phyloP scores from a whole-genome alignment of 805 yeast genomes.

The Isabelozyma rhagii region DNA sequence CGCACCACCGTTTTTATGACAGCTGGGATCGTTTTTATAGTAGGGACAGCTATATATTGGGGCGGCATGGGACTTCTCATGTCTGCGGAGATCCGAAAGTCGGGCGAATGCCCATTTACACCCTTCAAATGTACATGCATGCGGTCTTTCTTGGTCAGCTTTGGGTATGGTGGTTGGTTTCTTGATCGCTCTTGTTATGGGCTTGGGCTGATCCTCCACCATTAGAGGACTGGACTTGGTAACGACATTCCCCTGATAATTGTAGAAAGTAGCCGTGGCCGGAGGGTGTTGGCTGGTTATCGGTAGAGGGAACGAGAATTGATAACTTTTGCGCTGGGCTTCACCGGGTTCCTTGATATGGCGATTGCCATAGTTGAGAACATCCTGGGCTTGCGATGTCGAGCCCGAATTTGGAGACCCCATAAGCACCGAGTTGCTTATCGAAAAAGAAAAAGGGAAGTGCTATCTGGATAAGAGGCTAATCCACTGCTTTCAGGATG shows the following conservation, averaged over 20 bases:
- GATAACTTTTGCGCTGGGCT: not conserved
- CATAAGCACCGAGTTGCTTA: too few species aligned
- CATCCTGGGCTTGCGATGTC: too few species aligned
- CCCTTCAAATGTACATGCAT: constrained; percentile 34
- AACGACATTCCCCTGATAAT: not conserved
- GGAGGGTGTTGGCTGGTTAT: not conserved
- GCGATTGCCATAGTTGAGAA: too few species aligned
- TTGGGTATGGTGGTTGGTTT: constrained; percentile 3
- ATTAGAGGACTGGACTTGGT: not conserved
- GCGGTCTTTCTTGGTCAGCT: constrained; percentile 25
- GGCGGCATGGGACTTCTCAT: constrained; percentile 59
- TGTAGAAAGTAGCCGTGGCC: not conserved
- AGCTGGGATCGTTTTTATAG: constrained; percentile 64
- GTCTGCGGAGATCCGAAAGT: constrained; percentile 67
- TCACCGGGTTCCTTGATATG: not conserved
- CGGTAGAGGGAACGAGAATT: not conserved
- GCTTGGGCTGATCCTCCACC: not conserved
- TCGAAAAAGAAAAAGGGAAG: too few species aligned
- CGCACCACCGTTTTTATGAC: constrained; percentile 75
- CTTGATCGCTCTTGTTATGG: constrained; percentile 3
- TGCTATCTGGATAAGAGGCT: too few species aligned
- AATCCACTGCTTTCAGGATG: too few species aligned
- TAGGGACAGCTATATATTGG: constrained; percentile 73
- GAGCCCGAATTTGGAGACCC: too few species aligned
- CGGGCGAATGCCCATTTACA: constrained; percentile 73